These are phyloP conservation scores for Oemleria cerasiformis DNA, from an alignment of 306 rosid genomes.

Conservation along the genomic window DNA sequence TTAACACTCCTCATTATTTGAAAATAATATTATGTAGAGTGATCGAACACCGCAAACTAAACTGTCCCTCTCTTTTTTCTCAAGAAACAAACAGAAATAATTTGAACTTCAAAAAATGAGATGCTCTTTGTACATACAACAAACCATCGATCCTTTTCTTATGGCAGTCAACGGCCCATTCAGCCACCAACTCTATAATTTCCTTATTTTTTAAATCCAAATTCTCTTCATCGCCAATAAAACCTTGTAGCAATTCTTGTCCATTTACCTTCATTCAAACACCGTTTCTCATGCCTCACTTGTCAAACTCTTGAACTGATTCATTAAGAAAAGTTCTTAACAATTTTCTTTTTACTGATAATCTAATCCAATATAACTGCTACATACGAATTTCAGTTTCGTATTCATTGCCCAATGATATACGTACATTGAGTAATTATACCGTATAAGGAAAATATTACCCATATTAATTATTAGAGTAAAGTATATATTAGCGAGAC, in stretches of 20 bases:
- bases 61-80: conserved; percentile 33
- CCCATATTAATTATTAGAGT: too few species aligned
- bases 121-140: conserved; percentile 17
- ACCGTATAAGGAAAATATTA: too few species aligned
- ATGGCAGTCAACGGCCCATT: conserved; percentile 45
- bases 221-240: conserved; percentile 38
- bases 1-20: background rate
- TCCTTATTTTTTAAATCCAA: conserved; percentile 30
- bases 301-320: too few species aligned
- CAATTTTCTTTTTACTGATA: too few species aligned
- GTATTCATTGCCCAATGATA: too few species aligned
- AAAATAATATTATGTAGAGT: conserved; percentile 21
- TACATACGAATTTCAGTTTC: too few species aligned
- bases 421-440: too few species aligned
- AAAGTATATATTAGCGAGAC: too few species aligned
- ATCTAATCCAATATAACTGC: too few species aligned
- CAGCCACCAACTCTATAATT: conserved; percentile 43
- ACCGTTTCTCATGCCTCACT: too few species aligned
- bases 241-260: conserved; percentile 8
- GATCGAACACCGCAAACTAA: conserved; percentile 16
- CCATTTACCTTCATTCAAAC: too few species aligned
- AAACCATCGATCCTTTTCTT: conserved; percentile 36
- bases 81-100: conserved; percentile 29
- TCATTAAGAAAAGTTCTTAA: too few species aligned
- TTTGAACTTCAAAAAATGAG: background rate